Conservation (phyloP, 805 yeast species). For the Saccharomycopsis sp. region DNA sequence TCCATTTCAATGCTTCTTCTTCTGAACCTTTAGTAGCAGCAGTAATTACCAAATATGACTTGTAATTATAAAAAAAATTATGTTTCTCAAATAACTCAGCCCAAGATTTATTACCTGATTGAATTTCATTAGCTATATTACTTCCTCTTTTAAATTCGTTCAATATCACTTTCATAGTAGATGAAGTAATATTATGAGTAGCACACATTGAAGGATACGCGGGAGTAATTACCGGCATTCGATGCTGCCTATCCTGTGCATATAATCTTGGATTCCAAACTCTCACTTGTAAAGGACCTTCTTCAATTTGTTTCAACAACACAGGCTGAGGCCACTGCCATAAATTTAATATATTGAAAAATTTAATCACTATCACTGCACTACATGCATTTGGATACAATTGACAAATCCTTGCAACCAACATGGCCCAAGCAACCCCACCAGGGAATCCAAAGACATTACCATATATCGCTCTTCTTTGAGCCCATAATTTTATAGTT, state of each 20-base stretch:
- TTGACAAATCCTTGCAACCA: slow-evolving; percentile 97
- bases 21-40: slow-evolving; percentile 66
- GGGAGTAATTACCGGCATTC: slow-evolving; percentile 98
- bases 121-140: slow-evolving; percentile 62
- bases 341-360: slow-evolving; percentile 74
- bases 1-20: slow-evolving; percentile 86
- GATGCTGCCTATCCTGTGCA: slow-evolving; percentile 80
- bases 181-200: slow-evolving; percentile 86
- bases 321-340: slow-evolving; percentile 99
- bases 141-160: slow-evolving; percentile 75
- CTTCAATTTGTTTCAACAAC: slow-evolving; percentile 84
- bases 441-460: slow-evolving; percentile 98
- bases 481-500: slow-evolving; percentile 95
- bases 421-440: slow-evolving; percentile 99
- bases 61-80: slow-evolving; percentile 75
- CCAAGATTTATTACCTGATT: slow-evolving; percentile 62
- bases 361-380: slow-evolving; percentile 82
- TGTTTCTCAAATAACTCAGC: slow-evolving; percentile 68
- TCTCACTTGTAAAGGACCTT: slow-evolving; percentile 92
- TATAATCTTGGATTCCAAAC: slow-evolving; percentile 95
- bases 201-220: slow-evolving; percentile 99
- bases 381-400: slow-evolving; percentile 94
- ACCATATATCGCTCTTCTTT: slow-evolving; percentile 86
- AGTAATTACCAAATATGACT: slow-evolving; percentile 76
- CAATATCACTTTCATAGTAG: slow-evolving; percentile 78